Percentiles rank a stretch among this genome's conserved stretches.
phyloP scores from a whole-genome alignment of 495 filamentous ascomycete species.

The Penicillium herquei region DNA sequence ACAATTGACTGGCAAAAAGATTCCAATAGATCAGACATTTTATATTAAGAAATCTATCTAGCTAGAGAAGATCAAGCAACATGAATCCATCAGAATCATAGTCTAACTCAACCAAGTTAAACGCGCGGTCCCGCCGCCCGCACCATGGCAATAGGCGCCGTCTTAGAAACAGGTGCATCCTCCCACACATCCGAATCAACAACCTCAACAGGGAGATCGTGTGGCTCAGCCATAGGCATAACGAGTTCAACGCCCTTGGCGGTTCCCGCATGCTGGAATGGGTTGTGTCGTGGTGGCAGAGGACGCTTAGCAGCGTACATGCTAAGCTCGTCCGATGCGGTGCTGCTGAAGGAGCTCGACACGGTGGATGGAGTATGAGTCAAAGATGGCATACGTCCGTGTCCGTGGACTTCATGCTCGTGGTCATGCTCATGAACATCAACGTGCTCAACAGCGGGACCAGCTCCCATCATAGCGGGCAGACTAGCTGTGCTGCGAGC shows the following conservation, averaged over 20 bases:
- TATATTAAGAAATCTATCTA: too few relatives aligned
- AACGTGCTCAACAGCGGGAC: too few relatives aligned
- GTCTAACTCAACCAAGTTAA: too few relatives aligned
- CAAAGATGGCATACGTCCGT: conserved; percentile 29
- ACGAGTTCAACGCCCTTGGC: conserved; percentile 45
- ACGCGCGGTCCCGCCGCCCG: conserved; percentile 2
- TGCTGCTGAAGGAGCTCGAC: conserved; percentile 44
- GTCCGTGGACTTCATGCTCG: conserved; percentile 1
- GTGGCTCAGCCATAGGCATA: conserved; percentile 31
- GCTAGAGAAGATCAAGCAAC: too few relatives aligned
- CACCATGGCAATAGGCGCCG: conserved; percentile 19
- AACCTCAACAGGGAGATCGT: conserved; percentile 13
- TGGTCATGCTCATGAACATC: not conserved
- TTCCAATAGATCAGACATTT: too few relatives aligned
- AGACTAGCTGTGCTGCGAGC: conserved; percentile 36
- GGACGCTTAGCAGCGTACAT: conserved; percentile 34
- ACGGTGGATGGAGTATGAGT: conserved; percentile 45
- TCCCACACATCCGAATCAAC: conserved; percentile 30
- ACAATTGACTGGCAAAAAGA: too few relatives aligned
- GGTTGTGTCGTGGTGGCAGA: conserved; percentile 43
- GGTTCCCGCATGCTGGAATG: conserved; percentile 27
- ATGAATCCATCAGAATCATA: too few relatives aligned
- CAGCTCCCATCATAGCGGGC: conserved; percentile 23
- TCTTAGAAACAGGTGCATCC: conserved; percentile 8
- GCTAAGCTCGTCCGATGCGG: conserved; percentile 38